Evolutionary conservation across 2,329 filamentous ascomycete species (phyloP).

Genomic region (Fusarium solani-melongenae): DNA sequence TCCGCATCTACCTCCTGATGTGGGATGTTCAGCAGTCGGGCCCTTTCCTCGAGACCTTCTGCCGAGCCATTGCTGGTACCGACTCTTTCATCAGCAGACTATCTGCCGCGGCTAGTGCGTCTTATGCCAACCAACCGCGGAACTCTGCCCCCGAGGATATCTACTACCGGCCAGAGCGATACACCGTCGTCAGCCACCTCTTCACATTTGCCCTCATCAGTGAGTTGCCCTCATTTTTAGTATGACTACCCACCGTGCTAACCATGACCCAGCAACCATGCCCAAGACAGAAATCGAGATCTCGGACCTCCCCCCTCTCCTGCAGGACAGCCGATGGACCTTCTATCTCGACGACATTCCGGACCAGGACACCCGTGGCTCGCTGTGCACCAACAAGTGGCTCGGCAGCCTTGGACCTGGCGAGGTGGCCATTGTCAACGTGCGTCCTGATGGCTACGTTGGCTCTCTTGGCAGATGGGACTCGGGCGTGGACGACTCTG

Average conservation of each 20-base stretch:
- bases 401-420: slow-evolving; percentile 66
- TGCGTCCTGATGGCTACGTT: slow-evolving; percentile 80
- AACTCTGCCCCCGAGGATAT: slow-evolving; percentile 69
- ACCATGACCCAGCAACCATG: slow-evolving; percentile 61
- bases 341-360: slow-evolving; percentile 76
- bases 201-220: slow-evolving; percentile 78
- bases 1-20: slow-evolving; percentile 78
- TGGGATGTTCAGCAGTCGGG: slow-evolving; percentile 67
- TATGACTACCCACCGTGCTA: slow-evolving; percentile 8
- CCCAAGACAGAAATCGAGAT: slow-evolving; percentile 73
- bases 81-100: slow-evolving; percentile 69
- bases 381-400: slow-evolving; percentile 75
- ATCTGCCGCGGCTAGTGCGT: slow-evolving; percentile 68
- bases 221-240: slow-evolving; percentile 49
- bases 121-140: slow-evolving; percentile 70
- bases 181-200: slow-evolving; percentile 73
- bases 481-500: slow-evolving; percentile 61
- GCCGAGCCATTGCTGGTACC: slow-evolving; percentile 61
- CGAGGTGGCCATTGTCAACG: slow-evolving; percentile 73
- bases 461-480: slow-evolving; percentile 70
- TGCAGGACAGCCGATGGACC: slow-evolving; percentile 76
- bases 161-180: slow-evolving; percentile 75
- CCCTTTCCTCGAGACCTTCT: slow-evolving; percentile 70
- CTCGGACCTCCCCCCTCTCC: slow-evolving; percentile 68
- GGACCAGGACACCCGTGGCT: slow-evolving; percentile 63